These are phyloP conservation scores for Fragaria vesca DNA, from an alignment of 306 rosid species.

Conservation along the genomic window DNA sequence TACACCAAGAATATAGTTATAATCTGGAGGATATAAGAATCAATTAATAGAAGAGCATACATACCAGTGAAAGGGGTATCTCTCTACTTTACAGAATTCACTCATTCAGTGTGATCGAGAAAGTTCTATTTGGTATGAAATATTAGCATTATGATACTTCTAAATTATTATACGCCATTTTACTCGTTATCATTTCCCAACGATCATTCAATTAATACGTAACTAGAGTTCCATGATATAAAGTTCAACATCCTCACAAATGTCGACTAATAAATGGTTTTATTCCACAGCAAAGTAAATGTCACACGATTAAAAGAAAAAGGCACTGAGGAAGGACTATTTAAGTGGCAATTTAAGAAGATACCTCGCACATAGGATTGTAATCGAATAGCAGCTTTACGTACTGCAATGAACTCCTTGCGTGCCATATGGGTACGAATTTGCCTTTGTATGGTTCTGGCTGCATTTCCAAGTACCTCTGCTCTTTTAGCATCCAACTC, in stretches of 20 bases:
- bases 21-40: conserved; percentile 22
- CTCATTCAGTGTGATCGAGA: background rate
- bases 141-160: background rate
- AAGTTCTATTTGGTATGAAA: background rate
- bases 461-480: conserved; percentile 96
- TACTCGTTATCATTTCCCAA: background rate
- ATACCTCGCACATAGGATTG: conserved; percentile 93
- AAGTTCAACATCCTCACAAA: conserved; percentile 8
- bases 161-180: background rate
- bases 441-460: conserved; percentile 90
- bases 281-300: background rate
- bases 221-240: background rate
- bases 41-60: background rate
- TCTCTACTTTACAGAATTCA: background rate
- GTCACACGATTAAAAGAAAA: conserved; percentile 5
- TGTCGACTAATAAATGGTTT: background rate
- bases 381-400: conserved; percentile 78
- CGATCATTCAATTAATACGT: background rate
- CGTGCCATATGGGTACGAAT: conserved; percentile 89
- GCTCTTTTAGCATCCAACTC: conserved; percentile 97
- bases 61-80: background rate
- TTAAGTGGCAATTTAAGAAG: conserved; percentile 25
- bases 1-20: conserved; percentile 24
- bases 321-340: conserved; percentile 10
- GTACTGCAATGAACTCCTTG: conserved; percentile 73